Evolutionary conservation across 805 yeast species (phyloP), one percentile per base, ranked within the genome.

Genomic region (Peterozyma toletana): DNA sequence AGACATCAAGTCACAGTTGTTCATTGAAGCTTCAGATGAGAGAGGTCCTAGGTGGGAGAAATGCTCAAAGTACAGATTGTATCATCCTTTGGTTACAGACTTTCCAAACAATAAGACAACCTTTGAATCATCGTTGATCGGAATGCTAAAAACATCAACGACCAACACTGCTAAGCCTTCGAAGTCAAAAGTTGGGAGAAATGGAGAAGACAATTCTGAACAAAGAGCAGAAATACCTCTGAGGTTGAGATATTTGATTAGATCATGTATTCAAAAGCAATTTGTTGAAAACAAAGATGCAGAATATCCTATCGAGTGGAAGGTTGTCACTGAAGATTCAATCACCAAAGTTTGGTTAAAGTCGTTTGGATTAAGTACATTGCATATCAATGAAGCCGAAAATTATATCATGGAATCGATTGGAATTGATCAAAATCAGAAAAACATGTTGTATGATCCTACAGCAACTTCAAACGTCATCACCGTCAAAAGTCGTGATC

Each of bases 271-370:
- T 31, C 76, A 73, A 48, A 80, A 80, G 55, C 66, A 69, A 40
- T 71, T 63, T 44, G 50, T 73, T 36, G 74, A 72, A 37, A 63
- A 63, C 33, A 62, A 59, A 33, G 50, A 52, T 9, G 4, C 5
- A 9, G 30, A 34, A 3, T 15, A 41, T 2, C 27, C 15, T 1
- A 35, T 52, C n/a, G 59, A 67, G 33, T 83, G 89, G 89, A 63
- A 66, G 18, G 58, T 82, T 18, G 68, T 83, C 5, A 73, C 86
- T 5, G 91, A 83, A 55, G 86, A 81, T 51, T 54, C 69, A 2
- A 65, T 70, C 3, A 70, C 79, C 13, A 62, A 64, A 44, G 67
- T 72, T 37, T 72, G 86, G 87, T 64, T 75, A 39, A 58, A 62
- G 48, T 63, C 84, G 57, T 70, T 67, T 53, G 72, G 79, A n/a